Evolutionary conservation across 306 rosid genomes (phyloP).

Genomic region (Vicia villosa): DNA sequence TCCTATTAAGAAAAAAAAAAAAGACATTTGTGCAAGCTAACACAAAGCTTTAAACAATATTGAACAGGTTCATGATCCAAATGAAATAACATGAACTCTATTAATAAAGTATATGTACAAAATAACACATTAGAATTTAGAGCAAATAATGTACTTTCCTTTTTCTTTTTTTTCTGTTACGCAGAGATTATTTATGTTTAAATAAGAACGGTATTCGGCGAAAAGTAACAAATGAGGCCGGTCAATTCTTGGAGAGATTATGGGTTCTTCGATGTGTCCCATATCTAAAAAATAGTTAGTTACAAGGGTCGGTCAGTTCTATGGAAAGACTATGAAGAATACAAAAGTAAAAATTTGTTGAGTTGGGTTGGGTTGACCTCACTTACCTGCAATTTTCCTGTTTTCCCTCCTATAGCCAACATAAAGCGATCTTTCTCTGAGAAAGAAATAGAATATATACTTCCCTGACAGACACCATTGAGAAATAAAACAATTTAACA

Average conservation of each 20-base stretch:
- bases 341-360: conserved; percentile 5
- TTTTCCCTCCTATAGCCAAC: conserved; percentile 81
- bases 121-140: too few relatives aligned
- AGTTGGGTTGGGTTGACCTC: neutral
- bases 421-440: conserved; percentile 70
- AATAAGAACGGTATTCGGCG: too few relatives aligned
- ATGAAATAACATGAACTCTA: too few relatives aligned
- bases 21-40: too few relatives aligned
- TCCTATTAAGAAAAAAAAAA: too few relatives aligned
- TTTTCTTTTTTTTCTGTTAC: too few relatives aligned
- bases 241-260: conserved; percentile 39
- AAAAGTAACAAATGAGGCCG: neutral
- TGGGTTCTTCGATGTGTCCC: conserved; percentile 70
- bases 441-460: conserved; percentile 68
- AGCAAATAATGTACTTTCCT: too few relatives aligned
- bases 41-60: too few relatives aligned
- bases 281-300: conserved; percentile 51
- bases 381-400: conserved; percentile 72
- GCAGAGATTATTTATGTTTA: too few relatives aligned
- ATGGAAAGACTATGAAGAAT: conserved; percentile 6
- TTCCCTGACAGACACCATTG: conserved; percentile 58
- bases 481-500: neutral
- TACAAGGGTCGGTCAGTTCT: conserved; percentile 2
- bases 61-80: too few relatives aligned
- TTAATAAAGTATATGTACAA: too few relatives aligned